Evolutionary conservation across 495 filamentous ascomycete genomes (phyloP).

Genomic region (Lepidopterella palustris): DNA sequence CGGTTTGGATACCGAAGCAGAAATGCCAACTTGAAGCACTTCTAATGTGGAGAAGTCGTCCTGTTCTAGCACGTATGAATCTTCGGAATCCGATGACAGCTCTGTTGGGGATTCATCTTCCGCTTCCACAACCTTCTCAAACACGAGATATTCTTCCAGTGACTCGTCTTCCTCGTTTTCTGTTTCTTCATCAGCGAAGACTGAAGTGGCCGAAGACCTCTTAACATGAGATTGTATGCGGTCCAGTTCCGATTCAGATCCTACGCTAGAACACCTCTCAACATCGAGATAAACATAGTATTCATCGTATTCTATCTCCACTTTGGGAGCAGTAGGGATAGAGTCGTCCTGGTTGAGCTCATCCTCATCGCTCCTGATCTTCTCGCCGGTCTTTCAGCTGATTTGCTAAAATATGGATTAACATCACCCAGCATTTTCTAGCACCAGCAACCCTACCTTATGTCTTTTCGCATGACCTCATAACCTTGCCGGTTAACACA

Average conservation of each 20-base stretch:
- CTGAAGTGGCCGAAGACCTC: not conserved
- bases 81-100: no score
- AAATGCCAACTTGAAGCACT: not conserved
- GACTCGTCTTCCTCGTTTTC: not conserved
- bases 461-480: slow-evolving; percentile 9
- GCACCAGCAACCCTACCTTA: not conserved
- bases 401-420: not conserved
- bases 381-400: not conserved
- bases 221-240: not conserved
- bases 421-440: not conserved
- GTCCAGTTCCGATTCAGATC: not conserved
- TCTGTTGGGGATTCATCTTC: not conserved
- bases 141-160: not conserved
- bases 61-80: no score
- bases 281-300: not conserved
- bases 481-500: slow-evolving; percentile 6
- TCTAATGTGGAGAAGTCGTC: no score
- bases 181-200: not conserved
- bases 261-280: not conserved
- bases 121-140: not conserved
- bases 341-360: not conserved
- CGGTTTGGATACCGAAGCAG: not conserved
- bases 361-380: not conserved
- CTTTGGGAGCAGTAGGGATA: not conserved
- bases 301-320: not conserved